Evolutionary conservation across 192 early-diverging fungal species (phyloP).

Genomic region (Entomortierella beljakovae): DNA sequence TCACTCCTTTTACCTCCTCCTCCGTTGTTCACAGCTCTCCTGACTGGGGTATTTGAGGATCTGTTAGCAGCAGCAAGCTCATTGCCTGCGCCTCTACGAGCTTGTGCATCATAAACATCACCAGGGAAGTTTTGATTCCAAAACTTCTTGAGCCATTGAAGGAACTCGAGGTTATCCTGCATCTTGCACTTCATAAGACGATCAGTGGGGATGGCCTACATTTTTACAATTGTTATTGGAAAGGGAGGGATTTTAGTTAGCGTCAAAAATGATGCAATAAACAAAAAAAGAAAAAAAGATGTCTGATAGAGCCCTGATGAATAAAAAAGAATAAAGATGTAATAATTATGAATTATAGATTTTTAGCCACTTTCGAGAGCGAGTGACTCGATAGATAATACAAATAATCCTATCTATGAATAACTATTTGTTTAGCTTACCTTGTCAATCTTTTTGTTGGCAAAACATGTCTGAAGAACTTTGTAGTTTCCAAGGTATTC

Average conservation of each 20-base stretch:
- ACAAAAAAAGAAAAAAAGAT: slow-evolving; percentile 1
- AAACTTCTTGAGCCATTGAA: slow-evolving; percentile 95
- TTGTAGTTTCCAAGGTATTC: slow-evolving; percentile 97
- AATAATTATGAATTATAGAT: no score
- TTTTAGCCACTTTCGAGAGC: no score
- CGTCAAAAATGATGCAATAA: not conserved
- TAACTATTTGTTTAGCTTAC: slow-evolving; percentile 51
- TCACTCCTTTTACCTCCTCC: not conserved
- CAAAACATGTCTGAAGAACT: slow-evolving; percentile 88
- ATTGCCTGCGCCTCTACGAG: slow-evolving; percentile 65
- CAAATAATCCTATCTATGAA: no score
- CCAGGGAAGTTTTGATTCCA: slow-evolving; percentile 92
- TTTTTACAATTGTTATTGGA: not conserved
- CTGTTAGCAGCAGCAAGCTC: slow-evolving; percentile 56
- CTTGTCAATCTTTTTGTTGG: slow-evolving; percentile 94
- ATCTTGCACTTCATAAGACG: slow-evolving; percentile 95
- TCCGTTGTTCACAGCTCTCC: slow-evolving; percentile 58
- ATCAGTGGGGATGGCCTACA: slow-evolving; percentile 86
- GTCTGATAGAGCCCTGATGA: not conserved
- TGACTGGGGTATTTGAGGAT: slow-evolving; percentile 51
- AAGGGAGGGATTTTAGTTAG: not conserved
- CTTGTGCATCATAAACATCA: slow-evolving; percentile 85
- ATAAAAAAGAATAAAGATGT: not conserved
- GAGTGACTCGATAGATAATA: no score
- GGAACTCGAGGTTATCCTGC: slow-evolving; percentile 98